phyloP scores from a whole-genome alignment of 176 grass and related monocot genomes.

The Oryza rufipogon region DNA sequence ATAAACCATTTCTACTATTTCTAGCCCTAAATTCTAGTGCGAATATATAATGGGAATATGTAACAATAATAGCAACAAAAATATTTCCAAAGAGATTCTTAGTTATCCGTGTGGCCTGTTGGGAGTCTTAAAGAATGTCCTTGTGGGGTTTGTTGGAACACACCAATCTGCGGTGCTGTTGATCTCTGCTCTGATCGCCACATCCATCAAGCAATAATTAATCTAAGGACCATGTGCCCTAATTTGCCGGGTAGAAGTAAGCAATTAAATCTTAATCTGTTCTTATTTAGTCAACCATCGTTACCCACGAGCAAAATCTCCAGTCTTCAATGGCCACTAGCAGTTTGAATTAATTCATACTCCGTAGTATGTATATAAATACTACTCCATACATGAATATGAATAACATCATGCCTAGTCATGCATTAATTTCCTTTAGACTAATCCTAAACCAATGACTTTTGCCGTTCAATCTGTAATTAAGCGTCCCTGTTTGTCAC shows the following conservation, averaged over 20 bases:
- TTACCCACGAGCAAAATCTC: not conserved
- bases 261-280: not conserved
- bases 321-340: not conserved
- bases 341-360: not conserved
- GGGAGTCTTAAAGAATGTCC: not conserved
- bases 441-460: conserved; percentile 34
- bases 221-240: not conserved
- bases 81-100: conserved; percentile 19
- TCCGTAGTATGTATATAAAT: not conserved
- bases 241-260: conserved; percentile 11
- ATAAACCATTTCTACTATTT: not conserved
- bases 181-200: conserved; percentile 10
- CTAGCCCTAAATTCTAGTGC: not conserved
- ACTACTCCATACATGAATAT: not conserved
- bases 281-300: conserved; percentile 23
- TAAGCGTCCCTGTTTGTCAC: not conserved
- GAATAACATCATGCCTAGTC: conserved; percentile 18
- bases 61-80: not conserved
- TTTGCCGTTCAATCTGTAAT: not conserved
- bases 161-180: not conserved
- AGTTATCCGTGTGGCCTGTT: not conserved
- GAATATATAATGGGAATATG: not conserved
- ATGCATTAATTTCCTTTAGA: not conserved
- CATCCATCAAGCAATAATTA: not conserved
- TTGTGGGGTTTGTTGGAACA: conserved; percentile 9